phyloP scores from a whole-genome alignment of 768 basidiomycete genomes.

The Vishniacozyma victoriae region DNA sequence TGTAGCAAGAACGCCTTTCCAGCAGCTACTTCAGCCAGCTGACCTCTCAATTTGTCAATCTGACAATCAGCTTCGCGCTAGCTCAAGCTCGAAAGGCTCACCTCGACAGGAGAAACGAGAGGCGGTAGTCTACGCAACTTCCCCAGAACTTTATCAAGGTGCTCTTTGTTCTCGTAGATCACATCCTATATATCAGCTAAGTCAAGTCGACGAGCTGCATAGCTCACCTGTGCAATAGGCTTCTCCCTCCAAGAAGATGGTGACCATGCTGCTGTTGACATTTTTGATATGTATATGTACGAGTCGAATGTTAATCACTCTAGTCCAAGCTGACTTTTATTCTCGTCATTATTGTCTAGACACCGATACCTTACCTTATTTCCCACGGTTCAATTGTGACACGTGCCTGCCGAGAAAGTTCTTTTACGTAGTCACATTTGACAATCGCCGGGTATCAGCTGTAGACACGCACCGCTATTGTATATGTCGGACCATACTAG shows the following conservation, averaged over 20 bases:
- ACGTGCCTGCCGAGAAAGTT: no score
- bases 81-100: slow-evolving; percentile 44
- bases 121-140: slow-evolving; percentile 78
- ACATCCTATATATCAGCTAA: slow-evolving; percentile 54
- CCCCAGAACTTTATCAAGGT: slow-evolving; percentile 62
- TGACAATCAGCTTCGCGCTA: slow-evolving; percentile 7
- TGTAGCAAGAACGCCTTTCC: slow-evolving; percentile 91
- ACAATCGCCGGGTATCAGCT: no score
- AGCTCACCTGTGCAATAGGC: slow-evolving; percentile 64
- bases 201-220: not conserved
- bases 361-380: no score
- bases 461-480: no score
- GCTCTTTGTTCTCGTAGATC: slow-evolving; percentile 60
- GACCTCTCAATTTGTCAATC: slow-evolving; percentile 57
- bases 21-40: slow-evolving; percentile 70
- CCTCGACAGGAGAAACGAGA: slow-evolving; percentile 87
- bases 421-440: no score
- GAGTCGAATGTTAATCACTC: no score
- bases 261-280: slow-evolving; percentile 53
- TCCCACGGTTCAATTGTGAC: no score
- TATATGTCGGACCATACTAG: no score
- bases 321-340: no score
- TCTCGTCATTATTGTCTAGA: no score
- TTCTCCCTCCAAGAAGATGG: slow-evolving; percentile 75
- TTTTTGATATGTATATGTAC: no score